Percentiles rank a stretch among this genome's conserved stretches.
phyloP scores from a whole-genome alignment of 352 stramenopile genomes.

The Pythium grandisporangium region DNA sequence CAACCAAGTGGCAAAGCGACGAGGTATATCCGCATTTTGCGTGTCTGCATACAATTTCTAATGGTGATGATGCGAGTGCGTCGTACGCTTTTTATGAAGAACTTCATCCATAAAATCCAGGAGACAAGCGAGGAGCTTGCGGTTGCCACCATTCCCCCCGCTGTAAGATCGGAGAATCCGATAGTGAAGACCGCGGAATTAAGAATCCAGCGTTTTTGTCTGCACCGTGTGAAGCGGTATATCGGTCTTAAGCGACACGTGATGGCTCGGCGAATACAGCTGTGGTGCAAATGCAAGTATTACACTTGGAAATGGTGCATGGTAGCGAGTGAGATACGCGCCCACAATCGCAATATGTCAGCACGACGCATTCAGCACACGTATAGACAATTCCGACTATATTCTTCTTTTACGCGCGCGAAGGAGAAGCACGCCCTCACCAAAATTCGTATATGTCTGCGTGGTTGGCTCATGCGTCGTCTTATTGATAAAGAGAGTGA shows the following conservation, averaged over 20 bases:
- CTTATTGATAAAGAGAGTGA: constrained; percentile 29
- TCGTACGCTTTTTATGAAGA: constrained; percentile 23
- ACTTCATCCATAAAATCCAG: constrained; percentile 21
- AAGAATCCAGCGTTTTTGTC: constrained; percentile 43
- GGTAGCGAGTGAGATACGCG: constrained; percentile 2
- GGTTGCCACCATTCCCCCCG: constrained; percentile 4
- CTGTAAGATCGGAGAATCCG: too few species aligned
- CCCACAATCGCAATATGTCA: constrained; percentile 12
- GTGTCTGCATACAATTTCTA: constrained; percentile 21
- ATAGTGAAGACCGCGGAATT: neutral
- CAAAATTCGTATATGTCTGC: constrained; percentile 21
- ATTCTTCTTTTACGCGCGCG: constrained; percentile 15
- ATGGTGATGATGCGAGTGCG: constrained; percentile 22
- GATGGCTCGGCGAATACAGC: constrained; percentile 32
- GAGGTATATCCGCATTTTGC: constrained; percentile 11
- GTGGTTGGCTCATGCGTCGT: constrained; percentile 34
- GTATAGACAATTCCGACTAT: constrained; percentile 20
- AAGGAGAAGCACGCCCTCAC: constrained; percentile 27
- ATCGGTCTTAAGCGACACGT: constrained; percentile 30
- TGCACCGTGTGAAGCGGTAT: constrained; percentile 27
- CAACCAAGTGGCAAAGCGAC: constrained; percentile 3
- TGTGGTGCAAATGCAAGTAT: constrained; percentile 29
- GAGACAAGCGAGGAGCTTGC: constrained; percentile 29
- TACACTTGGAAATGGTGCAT: constrained; percentile 18
- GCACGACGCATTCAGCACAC: constrained; percentile 33